Evolutionary conservation across 2,329 filamentous ascomycete genomes (phyloP).

Genomic region (Penicillium olsonii): DNA sequence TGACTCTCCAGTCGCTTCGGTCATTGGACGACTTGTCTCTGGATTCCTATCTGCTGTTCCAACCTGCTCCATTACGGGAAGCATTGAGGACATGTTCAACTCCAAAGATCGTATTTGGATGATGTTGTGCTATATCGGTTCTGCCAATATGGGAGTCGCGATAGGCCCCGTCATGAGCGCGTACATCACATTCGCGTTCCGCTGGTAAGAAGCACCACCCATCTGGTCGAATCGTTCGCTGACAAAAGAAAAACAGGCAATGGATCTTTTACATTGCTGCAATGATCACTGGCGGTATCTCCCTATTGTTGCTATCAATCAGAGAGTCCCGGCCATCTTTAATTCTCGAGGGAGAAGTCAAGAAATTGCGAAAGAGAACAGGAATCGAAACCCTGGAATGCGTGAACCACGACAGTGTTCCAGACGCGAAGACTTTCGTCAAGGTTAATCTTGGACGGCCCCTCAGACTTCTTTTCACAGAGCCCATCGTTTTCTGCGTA

Average conservation of each 20-base stretch:
- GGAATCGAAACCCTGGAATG: constrained; percentile 26
- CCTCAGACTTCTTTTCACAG: constrained; percentile 43
- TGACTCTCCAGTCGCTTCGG: constrained; percentile 33
- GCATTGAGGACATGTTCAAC: constrained; percentile 52
- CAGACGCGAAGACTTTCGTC: constrained; percentile 37
- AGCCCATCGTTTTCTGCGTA: constrained; percentile 47
- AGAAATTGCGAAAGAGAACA: constrained; percentile 27
- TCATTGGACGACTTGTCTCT: constrained; percentile 43
- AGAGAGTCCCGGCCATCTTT: constrained; percentile 47
- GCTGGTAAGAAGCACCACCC: constrained; percentile 33
- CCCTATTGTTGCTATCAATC: constrained; percentile 37
- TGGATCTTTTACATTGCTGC: constrained; percentile 49
- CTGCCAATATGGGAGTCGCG: constrained; percentile 42
- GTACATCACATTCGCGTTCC: constrained; percentile 37
- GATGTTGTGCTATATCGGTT: constrained; percentile 45
- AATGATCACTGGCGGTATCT: constrained; percentile 35
- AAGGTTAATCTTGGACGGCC: constrained; percentile 40
- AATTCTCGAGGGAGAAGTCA: constrained; percentile 38
- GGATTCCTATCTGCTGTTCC: constrained; percentile 50
- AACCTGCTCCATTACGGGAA: constrained; percentile 47
- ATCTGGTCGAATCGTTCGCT: background rate
- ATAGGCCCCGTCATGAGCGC: constrained; percentile 46
- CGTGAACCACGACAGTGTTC: constrained; percentile 41
- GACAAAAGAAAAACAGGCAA: constrained; percentile 29
- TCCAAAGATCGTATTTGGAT: constrained; percentile 45